Evolutionary conservation across 2,329 filamentous ascomycete species (phyloP).

Genomic region (Aspergillus felis): DNA sequence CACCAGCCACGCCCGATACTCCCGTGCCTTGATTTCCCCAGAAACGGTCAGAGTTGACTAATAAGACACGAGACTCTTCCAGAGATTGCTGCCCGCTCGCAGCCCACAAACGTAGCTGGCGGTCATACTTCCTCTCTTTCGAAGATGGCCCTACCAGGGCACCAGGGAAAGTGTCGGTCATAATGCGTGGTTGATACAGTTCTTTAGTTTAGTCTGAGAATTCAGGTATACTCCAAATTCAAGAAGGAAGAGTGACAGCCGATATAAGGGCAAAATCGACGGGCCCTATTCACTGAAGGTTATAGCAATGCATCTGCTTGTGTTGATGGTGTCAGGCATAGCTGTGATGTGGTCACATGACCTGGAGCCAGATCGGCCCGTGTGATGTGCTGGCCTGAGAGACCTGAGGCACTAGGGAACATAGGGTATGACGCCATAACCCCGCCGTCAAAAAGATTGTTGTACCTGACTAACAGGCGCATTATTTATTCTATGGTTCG

Average conservation of each 20-base stretch:
- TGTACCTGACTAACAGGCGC: neutral
- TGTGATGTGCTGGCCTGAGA: neutral
- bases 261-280: neutral
- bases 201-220: neutral
- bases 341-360: neutral
- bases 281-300: neutral
- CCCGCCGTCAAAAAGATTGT: neutral
- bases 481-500: neutral
- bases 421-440: neutral
- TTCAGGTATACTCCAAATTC: neutral
- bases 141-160: conserved; percentile 49
- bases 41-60: conserved; percentile 66
- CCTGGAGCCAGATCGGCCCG: neutral
- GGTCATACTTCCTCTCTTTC: conserved; percentile 79
- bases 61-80: conserved; percentile 84
- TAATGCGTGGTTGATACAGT: conserved; percentile 15
- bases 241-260: neutral
- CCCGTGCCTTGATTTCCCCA: conserved; percentile 31
- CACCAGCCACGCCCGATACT: conserved; percentile 77
- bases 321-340: neutral
- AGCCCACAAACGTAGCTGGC: conserved; percentile 92
- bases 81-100: conserved; percentile 85
- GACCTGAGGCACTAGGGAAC: neutral
- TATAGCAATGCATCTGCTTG: neutral
- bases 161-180: conserved; percentile 36